phyloP scores from a whole-genome alignment of 805 yeast genomes.

The Cyberlindnera japonica region DNA sequence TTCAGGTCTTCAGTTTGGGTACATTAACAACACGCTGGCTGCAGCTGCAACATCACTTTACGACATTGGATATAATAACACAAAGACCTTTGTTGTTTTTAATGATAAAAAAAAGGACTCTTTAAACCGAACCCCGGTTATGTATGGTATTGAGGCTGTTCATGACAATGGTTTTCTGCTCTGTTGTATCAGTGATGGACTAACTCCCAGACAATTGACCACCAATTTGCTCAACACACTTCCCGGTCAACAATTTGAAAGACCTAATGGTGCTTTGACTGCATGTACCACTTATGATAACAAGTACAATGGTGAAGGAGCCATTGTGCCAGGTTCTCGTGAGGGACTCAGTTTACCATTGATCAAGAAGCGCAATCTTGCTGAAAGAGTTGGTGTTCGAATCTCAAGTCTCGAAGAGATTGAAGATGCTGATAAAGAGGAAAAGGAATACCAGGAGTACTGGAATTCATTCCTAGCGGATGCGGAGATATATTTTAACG shows the following conservation, averaged over 20 bases:
- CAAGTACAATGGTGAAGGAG: slow-evolving; percentile 37
- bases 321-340: background rate
- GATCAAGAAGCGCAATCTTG: background rate
- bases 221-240: too few relatives aligned
- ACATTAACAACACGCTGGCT: background rate
- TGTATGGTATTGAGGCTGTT: background rate
- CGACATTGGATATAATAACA: background rate
- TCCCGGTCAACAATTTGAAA: too few relatives aligned
- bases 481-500: too few relatives aligned
- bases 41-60: background rate
- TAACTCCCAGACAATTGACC: background rate
- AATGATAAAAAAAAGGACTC: background rate
- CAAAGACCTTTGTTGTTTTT: background rate
- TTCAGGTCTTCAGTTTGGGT: background rate
- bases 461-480: too few relatives aligned
- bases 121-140: background rate
- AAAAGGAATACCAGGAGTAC: background rate
- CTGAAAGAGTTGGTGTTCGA: background rate
- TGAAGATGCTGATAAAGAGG: background rate
- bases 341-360: background rate
- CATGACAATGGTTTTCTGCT: too few relatives aligned
- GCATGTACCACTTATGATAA: slow-evolving; percentile 67
- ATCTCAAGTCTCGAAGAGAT: background rate
- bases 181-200: background rate
- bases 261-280: slow-evolving; percentile 55